Evolutionary conservation across 225 moss, liverwort and hornwort species (phyloP).

Genomic region (Sphagnum contortum): DNA sequence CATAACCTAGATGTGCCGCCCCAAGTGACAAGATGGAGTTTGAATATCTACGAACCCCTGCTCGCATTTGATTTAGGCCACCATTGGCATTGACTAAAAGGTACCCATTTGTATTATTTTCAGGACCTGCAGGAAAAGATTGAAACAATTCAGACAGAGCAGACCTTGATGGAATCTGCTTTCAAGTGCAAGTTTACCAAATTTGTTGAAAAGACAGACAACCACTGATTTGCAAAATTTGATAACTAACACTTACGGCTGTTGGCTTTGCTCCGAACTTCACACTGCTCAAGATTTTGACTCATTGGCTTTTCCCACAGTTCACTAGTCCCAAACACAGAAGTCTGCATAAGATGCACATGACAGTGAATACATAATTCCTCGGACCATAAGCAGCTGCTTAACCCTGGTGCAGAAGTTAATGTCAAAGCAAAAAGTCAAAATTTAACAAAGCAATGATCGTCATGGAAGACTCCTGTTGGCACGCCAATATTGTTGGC

Average conservation of each 20-base stretch:
- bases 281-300: conserved; percentile 57
- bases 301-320: conserved; percentile 80
- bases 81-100: conserved; percentile 91
- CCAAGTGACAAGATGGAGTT: neutral
- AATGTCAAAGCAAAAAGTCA: too few species aligned
- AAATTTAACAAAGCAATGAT: too few species aligned
- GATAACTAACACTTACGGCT: conserved; percentile 31
- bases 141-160: neutral
- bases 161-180: neutral
- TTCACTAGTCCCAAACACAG: conserved; percentile 18
- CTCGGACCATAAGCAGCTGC: neutral
- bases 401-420: neutral
- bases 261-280: conserved; percentile 35
- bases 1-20: neutral
- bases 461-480: too few species aligned
- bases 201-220: too few species aligned
- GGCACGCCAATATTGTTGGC: too few species aligned
- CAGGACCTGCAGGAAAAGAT: conserved; percentile 13
- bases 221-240: too few species aligned
- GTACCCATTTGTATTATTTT: conserved; percentile 57
- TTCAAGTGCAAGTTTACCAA: neutral
- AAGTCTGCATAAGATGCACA: conserved; percentile 9
- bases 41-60: conserved; percentile 48
- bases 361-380: neutral
- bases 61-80: conserved; percentile 95